phyloP scores from a whole-genome alignment of 306 rosid species.

The Abrus pulchellus region DNA sequence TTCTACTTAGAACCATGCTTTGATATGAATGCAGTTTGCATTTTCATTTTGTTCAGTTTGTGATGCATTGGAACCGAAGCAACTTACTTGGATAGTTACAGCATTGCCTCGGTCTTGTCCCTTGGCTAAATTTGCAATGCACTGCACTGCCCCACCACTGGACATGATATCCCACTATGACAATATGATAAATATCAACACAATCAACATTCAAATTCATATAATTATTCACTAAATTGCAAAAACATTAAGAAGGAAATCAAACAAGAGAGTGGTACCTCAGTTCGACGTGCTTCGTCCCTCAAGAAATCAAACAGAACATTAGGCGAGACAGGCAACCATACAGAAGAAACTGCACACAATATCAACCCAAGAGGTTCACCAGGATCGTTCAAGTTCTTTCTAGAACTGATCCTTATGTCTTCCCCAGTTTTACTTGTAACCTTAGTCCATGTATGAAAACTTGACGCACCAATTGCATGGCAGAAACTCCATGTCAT shows the following conservation, averaged over 20 bases:
- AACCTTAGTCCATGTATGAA: conserved; percentile 83
- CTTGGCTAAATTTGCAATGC: conserved; percentile 85
- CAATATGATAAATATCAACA: conserved; percentile 34
- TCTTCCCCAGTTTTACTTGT: conserved; percentile 89
- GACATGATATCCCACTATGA: conserved; percentile 91
- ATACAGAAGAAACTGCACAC: conserved; percentile 92
- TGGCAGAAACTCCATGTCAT: conserved; percentile 86
- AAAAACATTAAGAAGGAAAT: neutral
- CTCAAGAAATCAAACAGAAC: conserved; percentile 78
- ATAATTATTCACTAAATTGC: neutral
- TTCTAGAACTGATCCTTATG: conserved; percentile 84
- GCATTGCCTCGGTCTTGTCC: conserved; percentile 98
- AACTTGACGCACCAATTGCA: conserved; percentile 90
- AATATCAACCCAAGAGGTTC: conserved; percentile 91
- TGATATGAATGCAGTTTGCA: conserved; percentile 9
- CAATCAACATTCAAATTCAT: neutral
- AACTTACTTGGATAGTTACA: conserved; percentile 84
- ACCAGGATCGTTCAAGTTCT: conserved; percentile 92
- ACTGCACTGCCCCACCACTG: conserved; percentile 74
- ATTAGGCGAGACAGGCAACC: conserved; percentile 83
- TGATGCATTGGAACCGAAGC: neutral
- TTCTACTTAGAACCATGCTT: conserved; percentile 25
- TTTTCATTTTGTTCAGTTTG: conserved; percentile 28
- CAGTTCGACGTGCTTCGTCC: conserved; percentile 75
- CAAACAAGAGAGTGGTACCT: conserved; percentile 58